phyloP scores from a whole-genome alignment of 169 alveolate species.

The Plasmodium falciparum region DNA sequence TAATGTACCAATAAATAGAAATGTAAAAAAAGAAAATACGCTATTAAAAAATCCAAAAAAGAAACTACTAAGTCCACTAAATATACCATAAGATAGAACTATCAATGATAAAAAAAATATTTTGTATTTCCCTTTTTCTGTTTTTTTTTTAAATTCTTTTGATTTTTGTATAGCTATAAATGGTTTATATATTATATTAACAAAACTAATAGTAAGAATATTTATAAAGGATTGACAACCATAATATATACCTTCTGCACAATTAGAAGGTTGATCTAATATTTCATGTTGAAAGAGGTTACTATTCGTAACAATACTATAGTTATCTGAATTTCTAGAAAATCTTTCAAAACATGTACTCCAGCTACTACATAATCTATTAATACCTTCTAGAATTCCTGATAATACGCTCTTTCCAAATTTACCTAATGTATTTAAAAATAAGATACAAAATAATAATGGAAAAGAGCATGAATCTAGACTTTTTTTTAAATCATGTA shows the following conservation, averaged over 20 bases:
- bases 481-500: conserved; percentile 70
- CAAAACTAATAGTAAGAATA: conserved; percentile 79
- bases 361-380: conserved; percentile 77
- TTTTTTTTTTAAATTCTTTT: conserved; percentile 61
- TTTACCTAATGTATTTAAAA: conserved; percentile 45
- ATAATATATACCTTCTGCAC: conserved; percentile 82
- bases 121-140: conserved; percentile 70
- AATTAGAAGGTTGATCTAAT: conserved; percentile 83
- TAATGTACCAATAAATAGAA: conserved; percentile 81
- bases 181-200: conserved; percentile 65
- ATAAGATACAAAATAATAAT: conserved; percentile 53
- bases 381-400: conserved; percentile 69
- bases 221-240: conserved; percentile 82
- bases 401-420: conserved; percentile 71
- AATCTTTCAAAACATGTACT: conserved; percentile 75
- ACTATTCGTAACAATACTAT: conserved; percentile 67
- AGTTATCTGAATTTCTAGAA: conserved; percentile 77
- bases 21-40: conserved; percentile 79
- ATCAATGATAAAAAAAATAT: conserved; percentile 29
- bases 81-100: conserved; percentile 56
- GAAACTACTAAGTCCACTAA: conserved; percentile 78
- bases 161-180: conserved; percentile 79
- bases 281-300: conserved; percentile 79
- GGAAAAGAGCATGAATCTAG: conserved; percentile 74
- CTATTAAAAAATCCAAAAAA: conserved; percentile 79